Evolutionary conservation across 805 yeast species (phyloP).

Genomic region (Ogataea henricii): DNA sequence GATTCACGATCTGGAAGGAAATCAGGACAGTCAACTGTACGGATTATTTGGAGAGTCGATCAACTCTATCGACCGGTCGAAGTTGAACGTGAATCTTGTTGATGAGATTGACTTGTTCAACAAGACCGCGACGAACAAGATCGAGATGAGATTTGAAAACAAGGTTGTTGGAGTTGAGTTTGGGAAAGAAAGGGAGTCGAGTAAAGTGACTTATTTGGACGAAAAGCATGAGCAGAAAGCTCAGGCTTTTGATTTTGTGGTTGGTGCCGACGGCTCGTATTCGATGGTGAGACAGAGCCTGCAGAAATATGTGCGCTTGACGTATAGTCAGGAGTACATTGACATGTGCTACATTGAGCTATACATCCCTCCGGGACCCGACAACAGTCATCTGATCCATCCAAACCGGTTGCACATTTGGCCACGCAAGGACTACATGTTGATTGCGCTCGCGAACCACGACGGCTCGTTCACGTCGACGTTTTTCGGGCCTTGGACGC

Average conservation of each 20-base stretch:
- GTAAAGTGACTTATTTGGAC: slow-evolving; percentile 9
- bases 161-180: slow-evolving; percentile 52
- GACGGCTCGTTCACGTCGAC: slow-evolving; percentile 91
- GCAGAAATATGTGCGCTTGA: slow-evolving; percentile 68
- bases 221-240: slow-evolving; percentile 2
- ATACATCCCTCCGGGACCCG: slow-evolving; percentile 61
- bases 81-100: slow-evolving; percentile 63
- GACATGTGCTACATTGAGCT: slow-evolving; percentile 84
- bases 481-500: slow-evolving; percentile 77
- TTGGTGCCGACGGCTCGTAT: slow-evolving; percentile 88
- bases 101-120: slow-evolving; percentile 58
- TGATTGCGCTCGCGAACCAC: slow-evolving; percentile 82
- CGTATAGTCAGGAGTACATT: slow-evolving; percentile 72
- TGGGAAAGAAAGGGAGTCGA: slow-evolving; percentile 14
- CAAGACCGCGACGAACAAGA: slow-evolving; percentile 18
- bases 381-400: slow-evolving; percentile 50
- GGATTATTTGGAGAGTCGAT: slow-evolving; percentile 83
- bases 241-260: slow-evolving; percentile 54
- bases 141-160: slow-evolving; percentile 54
- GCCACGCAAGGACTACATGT: slow-evolving; percentile 87
- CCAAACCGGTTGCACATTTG: slow-evolving; percentile 87
- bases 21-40: slow-evolving; percentile 67
- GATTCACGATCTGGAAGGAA: slow-evolving; percentile 74
- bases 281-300: slow-evolving; percentile 71
- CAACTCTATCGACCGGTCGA: slow-evolving; percentile 79